Conservation (phyloP, 2,329 filamentous ascomycete species). For the Huntiella bhutanensis region DNA sequence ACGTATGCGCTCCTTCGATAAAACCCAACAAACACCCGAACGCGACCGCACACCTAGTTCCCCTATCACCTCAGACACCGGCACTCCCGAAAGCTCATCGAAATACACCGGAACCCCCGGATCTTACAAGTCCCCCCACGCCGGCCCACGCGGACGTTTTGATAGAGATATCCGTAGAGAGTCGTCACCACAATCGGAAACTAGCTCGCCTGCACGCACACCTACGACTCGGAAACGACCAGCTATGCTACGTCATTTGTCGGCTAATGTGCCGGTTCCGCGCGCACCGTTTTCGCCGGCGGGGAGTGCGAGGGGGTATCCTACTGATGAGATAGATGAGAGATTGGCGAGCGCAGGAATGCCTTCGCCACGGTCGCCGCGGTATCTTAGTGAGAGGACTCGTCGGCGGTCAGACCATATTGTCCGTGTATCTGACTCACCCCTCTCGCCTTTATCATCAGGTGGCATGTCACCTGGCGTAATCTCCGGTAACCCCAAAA, state of each 20-base stretch:
- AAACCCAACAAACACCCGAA: neutral
- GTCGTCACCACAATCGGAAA: neutral
- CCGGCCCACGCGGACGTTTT: neutral
- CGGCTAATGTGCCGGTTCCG: constrained; percentile 3
- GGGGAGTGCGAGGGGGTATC: neutral
- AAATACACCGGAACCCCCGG: neutral
- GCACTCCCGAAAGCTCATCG: neutral
- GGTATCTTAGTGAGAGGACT: neutral
- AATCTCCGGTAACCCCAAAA: neutral
- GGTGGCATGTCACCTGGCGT: too few species aligned
- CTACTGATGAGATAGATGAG: too few species aligned
- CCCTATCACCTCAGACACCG: neutral
- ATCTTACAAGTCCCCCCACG: too few species aligned
- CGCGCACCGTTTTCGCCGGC: constrained; percentile 7
- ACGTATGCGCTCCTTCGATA: constrained; percentile 6
- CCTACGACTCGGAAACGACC: neutral
- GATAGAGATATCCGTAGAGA: neutral
- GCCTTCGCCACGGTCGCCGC: neutral
- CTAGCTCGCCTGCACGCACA: neutral
- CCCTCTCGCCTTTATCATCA: neutral
- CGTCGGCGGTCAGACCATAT: constrained; percentile 2
- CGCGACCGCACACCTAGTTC: neutral
- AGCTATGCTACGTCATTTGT: constrained; percentile 7
- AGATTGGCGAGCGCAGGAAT: too few species aligned
- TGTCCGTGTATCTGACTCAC: neutral